Base-by-base conservation (phyloP, 176 grass and related monocot species). In the Zea luxurians region DNA sequence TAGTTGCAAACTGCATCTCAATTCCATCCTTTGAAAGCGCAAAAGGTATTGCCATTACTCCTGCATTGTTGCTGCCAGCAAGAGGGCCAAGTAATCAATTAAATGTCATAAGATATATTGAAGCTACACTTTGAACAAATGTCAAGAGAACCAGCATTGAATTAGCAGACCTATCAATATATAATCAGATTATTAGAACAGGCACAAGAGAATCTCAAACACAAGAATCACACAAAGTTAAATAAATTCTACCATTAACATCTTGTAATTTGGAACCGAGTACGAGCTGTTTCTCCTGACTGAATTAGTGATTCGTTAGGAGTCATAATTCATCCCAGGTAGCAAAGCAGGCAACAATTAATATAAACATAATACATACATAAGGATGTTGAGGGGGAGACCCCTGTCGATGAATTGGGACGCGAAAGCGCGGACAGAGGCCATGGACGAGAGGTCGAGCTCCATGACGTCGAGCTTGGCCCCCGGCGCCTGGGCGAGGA, bases 1-100 rank as follows among this genome's bases (percentile, higher is more conserved):
- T 95, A 4, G 96, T 98, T 76, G 92, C 89, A 83, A 98, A 98
- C 76, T 98, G 96, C 86, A 98, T 87, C 72, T 98, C 92, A 40
- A 89, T 92, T 45, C 89, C 96, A 89, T 98, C 92, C 78, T 95
- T 74, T 76, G 96, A 92, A 61, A 94, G 96, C 3, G 52, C 76
- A 77, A 95, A 98, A 53, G 96, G 96, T 46, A 79, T 95, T 37
- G 89, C 92, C 96, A 98, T 94, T 3, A 95, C 87, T 36, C 96
- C 92, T 41, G 96, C 96, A 41, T 98, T 98, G 75, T 98, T 98
- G 68, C 92, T 98, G 88, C 64, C 68, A 78, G 57, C 45, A 70
- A 80, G 68, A 78, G 17, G 7, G 37, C 17, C 1, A 80, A 45
- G 13, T 6, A 41, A 78, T 44, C 17, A 52, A 36, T 11, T 8